Evolutionary conservation across 306 rosid genomes (phyloP).

Genomic region (barrel medic (Medicago truncatula)): DNA sequence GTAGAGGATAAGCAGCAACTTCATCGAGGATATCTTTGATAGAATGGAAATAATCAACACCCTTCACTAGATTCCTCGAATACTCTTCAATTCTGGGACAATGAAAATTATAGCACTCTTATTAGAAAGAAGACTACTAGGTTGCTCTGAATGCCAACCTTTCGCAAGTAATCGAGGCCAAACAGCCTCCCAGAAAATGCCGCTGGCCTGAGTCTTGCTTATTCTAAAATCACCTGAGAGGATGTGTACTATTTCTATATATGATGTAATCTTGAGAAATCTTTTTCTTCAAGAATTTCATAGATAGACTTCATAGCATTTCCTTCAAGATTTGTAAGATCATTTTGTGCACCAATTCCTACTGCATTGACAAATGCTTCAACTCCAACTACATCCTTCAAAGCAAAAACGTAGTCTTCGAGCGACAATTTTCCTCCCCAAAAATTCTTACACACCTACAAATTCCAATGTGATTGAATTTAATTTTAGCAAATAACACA

Average conservation of each 20-base stretch:
- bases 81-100: constrained; percentile 58
- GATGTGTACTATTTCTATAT: constrained; percentile 52
- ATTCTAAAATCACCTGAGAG: constrained; percentile 59
- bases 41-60: constrained; percentile 65
- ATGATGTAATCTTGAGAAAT: constrained; percentile 51
- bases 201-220: constrained; percentile 64
- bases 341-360: constrained; percentile 68
- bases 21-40: constrained; percentile 58
- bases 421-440: constrained; percentile 56
- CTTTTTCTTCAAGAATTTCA: constrained; percentile 52
- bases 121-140: too few relatives aligned
- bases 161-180: constrained; percentile 14
- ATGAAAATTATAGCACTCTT: constrained; percentile 49
- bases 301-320: constrained; percentile 52
- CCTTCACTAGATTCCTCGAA: constrained; percentile 63
- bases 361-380: constrained; percentile 62
- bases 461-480: constrained; percentile 15
- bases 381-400: constrained; percentile 54
- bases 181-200: constrained; percentile 57
- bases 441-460: constrained; percentile 59
- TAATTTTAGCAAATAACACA: neutral
- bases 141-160: constrained; percentile 32
- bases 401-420: constrained; percentile 66
- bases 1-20: constrained; percentile 64
- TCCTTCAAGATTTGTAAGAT: constrained; percentile 53